Base-by-base conservation (phyloP, 805 yeast genomes). In the Sungouiella blattae region DNA sequence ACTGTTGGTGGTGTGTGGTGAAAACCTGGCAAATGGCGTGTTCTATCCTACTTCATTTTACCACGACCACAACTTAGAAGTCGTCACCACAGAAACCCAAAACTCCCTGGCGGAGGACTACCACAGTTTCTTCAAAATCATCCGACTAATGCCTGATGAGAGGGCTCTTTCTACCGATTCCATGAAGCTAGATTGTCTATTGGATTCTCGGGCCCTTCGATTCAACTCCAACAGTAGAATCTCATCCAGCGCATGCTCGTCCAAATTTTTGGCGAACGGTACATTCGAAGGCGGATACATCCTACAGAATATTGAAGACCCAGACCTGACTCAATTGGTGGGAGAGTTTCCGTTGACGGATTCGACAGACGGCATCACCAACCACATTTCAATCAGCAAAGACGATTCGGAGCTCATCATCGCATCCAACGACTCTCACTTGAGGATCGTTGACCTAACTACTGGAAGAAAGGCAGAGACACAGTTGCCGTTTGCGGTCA, bases 261-360 rank as follows among this genome's bases (percentile, higher is more conserved):
- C 62, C 12, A 59, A 59, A 5, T 50, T 62, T 16, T 51, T 77
- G 13, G 72, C 67, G 7, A 69, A 75, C 8, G 83, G 83, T 1
- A 74, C 82, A 0, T 69, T 75, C 36, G 69, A 67, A 32, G 83
- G 83, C 1, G 71, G 76, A 11, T 62, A 66, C 37, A 44, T 72
- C 3, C 50, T 68, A 25, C 60, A 67, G 39, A 60, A 65, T 30
- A 58, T 69, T 2, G 35, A 47, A 4, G 57, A 53, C 29, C 52
- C 58, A 0, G 43, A 43, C 11, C 23, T 35, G 18, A 35, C 58
- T 0, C 41, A 37, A 4, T 26, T 43, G 7, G 35, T 58, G 1
- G 64, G 61, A 13, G 73, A 67, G 44, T 62, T 54, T 35, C 51
- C 56, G 17, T 41, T 78, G 15, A 69, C 80, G 1, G 47, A 52